Evolutionary conservation across 495 filamentous ascomycete species (phyloP).

Genomic region (Penicilliopsis zonata): DNA sequence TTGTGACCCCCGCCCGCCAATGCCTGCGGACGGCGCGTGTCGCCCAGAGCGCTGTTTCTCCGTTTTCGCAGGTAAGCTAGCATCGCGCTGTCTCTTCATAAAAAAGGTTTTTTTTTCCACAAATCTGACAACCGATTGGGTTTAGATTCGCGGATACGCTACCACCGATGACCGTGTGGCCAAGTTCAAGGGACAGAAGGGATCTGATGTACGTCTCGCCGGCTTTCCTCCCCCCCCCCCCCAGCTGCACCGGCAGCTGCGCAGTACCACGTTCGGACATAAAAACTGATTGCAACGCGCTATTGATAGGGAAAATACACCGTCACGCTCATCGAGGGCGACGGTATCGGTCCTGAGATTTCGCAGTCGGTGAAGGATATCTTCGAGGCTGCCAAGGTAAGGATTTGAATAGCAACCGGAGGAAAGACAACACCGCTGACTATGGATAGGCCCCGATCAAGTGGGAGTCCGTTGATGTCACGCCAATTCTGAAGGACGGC

Average conservation of each 20-base stretch:
- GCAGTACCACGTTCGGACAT: constrained; percentile 1
- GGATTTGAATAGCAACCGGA: constrained; percentile 4
- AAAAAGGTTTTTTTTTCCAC: constrained; percentile 2
- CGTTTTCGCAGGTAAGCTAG: constrained; percentile 39
- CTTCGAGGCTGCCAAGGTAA: constrained; percentile 85
- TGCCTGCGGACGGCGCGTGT: constrained; percentile 40
- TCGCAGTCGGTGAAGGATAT: constrained; percentile 96
- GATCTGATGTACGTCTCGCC: constrained; percentile 53
- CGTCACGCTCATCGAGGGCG: constrained; percentile 95
- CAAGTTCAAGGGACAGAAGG: constrained; percentile 85
- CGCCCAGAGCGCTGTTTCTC: constrained; percentile 32
- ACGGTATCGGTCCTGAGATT: constrained; percentile 97
- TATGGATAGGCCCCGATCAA: constrained; percentile 73
- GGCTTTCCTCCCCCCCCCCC: constrained; percentile 8
- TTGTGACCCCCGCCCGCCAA: constrained; percentile 42
- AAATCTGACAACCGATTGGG: constrained; percentile 14
- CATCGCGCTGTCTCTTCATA: constrained; percentile 3
- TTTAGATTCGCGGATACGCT: constrained; percentile 37
- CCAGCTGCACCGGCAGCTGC: constrained; percentile 10
- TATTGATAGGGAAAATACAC: constrained; percentile 78
- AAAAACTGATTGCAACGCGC: constrained; percentile 5
- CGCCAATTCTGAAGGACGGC: constrained; percentile 81
- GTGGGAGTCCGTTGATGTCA: constrained; percentile 96
- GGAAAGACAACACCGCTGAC: constrained; percentile 17
- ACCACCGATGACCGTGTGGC: constrained; percentile 63